Evolutionary conservation across 1,284 basidiomycete genomes (phyloP).

Genomic region (Sporisorium exsertum): DNA sequence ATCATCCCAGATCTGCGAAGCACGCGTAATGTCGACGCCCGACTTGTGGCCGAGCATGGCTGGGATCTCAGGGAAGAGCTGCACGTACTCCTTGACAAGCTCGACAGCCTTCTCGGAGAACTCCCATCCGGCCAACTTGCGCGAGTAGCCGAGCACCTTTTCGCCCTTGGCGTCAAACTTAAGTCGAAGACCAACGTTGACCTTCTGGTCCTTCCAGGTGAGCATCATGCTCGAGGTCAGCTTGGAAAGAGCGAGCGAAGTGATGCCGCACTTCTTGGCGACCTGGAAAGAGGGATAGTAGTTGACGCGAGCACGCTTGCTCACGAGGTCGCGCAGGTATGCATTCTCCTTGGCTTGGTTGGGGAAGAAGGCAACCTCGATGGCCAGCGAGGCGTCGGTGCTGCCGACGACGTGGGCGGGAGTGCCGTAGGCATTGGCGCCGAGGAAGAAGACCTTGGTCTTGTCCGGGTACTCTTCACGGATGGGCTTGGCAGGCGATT

Average conservation of each 20-base stretch:
- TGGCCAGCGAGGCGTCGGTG: slow-evolving; percentile 67
- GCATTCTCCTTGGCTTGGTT: slow-evolving; percentile 63
- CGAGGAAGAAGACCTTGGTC: slow-evolving; percentile 94
- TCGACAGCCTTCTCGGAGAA: slow-evolving; percentile 88
- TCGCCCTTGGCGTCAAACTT: slow-evolving; percentile 97
- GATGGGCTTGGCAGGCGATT: slow-evolving; percentile 81
- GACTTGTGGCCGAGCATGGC: slow-evolving; percentile 46
- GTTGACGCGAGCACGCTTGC: slow-evolving; percentile 42
- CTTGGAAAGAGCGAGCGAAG: slow-evolving; percentile 75
- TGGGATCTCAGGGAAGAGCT: slow-evolving; percentile 64
- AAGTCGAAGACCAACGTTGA: slow-evolving; percentile 90
- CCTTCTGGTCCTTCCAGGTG: slow-evolving; percentile 78
- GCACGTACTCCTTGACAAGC: slow-evolving; percentile 84
- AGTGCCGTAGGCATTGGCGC: slow-evolving; percentile 90
- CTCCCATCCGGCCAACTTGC: slow-evolving; percentile 91
- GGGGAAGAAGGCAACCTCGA: slow-evolving; percentile 60
- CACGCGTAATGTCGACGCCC: slow-evolving; percentile 76
- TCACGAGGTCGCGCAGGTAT: slow-evolving; percentile 55
- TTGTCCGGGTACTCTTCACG: slow-evolving; percentile 89
- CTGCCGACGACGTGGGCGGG: slow-evolving; percentile 88
- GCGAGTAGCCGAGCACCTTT: slow-evolving; percentile 94
- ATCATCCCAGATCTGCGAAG: slow-evolving; percentile 79
- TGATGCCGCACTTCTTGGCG: slow-evolving; percentile 56
- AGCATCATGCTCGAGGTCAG: slow-evolving; percentile 95
- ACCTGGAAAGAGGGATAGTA: slow-evolving; percentile 58